These are phyloP conservation scores for Pichia cephalocereana DNA, from an alignment of 805 yeast species.

Conservation along the genomic window DNA sequence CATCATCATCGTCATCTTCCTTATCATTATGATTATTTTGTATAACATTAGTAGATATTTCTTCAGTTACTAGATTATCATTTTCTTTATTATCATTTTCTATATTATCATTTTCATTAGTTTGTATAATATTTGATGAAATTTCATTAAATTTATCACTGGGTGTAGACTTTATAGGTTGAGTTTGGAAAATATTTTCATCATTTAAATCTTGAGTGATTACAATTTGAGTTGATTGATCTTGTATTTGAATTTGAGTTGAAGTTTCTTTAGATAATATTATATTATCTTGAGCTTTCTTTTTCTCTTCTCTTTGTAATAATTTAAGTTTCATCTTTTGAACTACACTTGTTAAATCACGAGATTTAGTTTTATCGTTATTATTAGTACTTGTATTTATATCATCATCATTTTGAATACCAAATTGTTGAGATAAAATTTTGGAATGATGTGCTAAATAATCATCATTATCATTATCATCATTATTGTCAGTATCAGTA, in stretches of 20 bases:
- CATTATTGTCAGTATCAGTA: not conserved
- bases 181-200: not conserved
- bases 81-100: not conserved
- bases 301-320: not conserved
- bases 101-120: too few species aligned
- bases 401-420: not conserved
- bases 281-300: not conserved
- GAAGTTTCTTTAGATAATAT: too few species aligned
- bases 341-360: not conserved
- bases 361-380: too few species aligned
- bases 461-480: constrained; percentile 1
- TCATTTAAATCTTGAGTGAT: not conserved
- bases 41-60: not conserved
- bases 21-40: not conserved
- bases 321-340: constrained; percentile 1
- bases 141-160: too few species aligned
- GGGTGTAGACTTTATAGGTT: not conserved
- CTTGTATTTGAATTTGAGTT: not conserved
- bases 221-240: not conserved
- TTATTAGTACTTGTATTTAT: too few species aligned
- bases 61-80: too few species aligned
- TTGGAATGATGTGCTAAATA: constrained; percentile 4
- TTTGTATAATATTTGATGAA: too few species aligned
- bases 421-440: constrained; percentile 4
- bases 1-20: not conserved